Conservation (phyloP, 176 grass and related monocot genomes). For the Paspalum notatum region DNA sequence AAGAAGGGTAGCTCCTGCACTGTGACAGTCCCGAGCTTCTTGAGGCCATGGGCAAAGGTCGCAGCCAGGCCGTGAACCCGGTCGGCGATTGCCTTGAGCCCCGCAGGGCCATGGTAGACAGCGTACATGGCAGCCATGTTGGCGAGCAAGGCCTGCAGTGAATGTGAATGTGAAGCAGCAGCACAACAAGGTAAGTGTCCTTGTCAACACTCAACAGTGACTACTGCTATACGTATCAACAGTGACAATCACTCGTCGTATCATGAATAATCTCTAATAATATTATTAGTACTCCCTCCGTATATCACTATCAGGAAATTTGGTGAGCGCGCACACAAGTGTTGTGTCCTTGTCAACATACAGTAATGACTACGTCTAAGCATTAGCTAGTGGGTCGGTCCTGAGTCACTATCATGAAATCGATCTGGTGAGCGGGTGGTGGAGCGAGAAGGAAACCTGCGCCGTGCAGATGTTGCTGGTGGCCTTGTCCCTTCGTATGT, state of each 20-base stretch:
- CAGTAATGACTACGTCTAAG: too few species aligned
- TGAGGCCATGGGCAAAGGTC: constrained; percentile 79
- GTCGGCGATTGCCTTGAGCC: constrained; percentile 81
- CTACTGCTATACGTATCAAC: too few species aligned
- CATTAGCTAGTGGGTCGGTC: too few species aligned
- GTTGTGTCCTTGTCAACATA: too few species aligned
- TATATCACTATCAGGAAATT: constrained; percentile 32
- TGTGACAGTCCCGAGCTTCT: constrained; percentile 87
- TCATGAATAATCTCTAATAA: too few species aligned
- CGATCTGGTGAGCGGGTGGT: not conserved
- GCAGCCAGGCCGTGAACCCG: constrained; percentile 90
- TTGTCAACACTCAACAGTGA: too few species aligned
- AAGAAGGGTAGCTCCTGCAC: constrained; percentile 97
- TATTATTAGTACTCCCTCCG: too few species aligned
- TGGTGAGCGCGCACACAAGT: constrained; percentile 3
- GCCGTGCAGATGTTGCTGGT: constrained; percentile 99
- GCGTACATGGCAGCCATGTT: constrained; percentile 99
- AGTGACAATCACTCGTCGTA: too few species aligned
- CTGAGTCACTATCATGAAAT: too few species aligned
- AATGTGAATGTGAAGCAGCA: too few species aligned
- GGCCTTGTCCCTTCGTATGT: constrained; percentile 97
- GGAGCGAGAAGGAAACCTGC: constrained; percentile 40
- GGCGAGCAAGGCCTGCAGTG: constrained; percentile 78
- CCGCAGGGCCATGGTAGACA: constrained; percentile 92
- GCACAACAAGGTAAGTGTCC: not conserved